Evolutionary conservation across 441 rosid species (phyloP).

Genomic region (Erysimum pusillum): DNA sequence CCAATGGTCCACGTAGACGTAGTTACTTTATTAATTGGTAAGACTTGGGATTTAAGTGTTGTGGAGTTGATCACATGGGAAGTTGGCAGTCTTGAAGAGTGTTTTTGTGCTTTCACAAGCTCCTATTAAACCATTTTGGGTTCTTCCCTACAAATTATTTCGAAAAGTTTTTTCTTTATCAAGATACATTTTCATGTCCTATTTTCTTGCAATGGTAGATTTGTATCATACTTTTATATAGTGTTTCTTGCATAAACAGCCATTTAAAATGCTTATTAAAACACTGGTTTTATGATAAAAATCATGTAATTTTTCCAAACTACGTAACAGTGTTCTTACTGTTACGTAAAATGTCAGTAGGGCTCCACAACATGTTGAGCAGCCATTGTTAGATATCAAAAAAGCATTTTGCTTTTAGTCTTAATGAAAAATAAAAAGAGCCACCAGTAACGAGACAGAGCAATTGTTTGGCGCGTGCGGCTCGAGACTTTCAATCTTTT

Average conservation of each 20-base stretch:
- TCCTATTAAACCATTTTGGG: conserved; percentile 3
- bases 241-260: background rate
- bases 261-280: background rate
- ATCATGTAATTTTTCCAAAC: conserved; percentile 5
- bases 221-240: background rate
- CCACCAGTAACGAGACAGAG: conserved; percentile 17
- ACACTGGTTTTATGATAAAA: background rate
- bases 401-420: conserved; percentile 17
- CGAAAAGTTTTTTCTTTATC: background rate
- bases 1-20: conserved; percentile 32
- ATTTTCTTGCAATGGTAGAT: background rate
- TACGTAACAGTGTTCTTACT: conserved; percentile 7
- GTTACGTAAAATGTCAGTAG: conserved; percentile 9
- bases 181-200: background rate
- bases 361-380: conserved; percentile 33
- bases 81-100: conserved; percentile 5
- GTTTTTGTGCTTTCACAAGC: too few species aligned
- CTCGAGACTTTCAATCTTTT: conserved; percentile 51
- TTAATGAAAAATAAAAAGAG: background rate
- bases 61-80: conserved; percentile 44
- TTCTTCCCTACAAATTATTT: too few species aligned
- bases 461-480: conserved; percentile 53
- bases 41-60: conserved; percentile 32
- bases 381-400: conserved; percentile 14
- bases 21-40: background rate